Base-by-base conservation (phyloP, 1,284 basidiomycete species). In the Pseudozyma thailandica region DNA sequence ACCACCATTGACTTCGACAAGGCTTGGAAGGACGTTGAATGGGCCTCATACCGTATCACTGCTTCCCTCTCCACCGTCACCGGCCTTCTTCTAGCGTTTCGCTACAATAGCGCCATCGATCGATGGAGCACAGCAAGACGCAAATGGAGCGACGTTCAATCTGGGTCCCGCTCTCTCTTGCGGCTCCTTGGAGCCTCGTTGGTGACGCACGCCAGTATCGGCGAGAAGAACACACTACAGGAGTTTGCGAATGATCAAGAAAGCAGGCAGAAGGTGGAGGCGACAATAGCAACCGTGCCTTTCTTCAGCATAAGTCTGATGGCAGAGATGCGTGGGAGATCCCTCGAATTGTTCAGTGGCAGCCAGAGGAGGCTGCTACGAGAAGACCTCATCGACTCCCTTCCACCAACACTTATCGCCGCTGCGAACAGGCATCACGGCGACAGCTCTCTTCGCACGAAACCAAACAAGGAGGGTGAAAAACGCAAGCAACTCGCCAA, bases 221-320 rank as follows among this genome's bases (percentile, higher is more conserved):
- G 18, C 16, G 13, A 15, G 6, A 16, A 35, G 20, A 39, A 39
- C 6, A 23, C 47, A 1, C 10, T 53, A 26, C 18, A 43, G 9
- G 54, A 45, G 13, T 68, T 59, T 43, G 59, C 59, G 2, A 10
- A 48, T 16, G 15, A 18, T 16, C 42, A 59, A 21, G 45, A 43
- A 23, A 23, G 25, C 13, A 41, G 41, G 12, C n/a, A 18, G 5
- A 38, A 50, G 4, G 51, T 51, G 23, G 50, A 72, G 15, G 58
- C 48, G 12, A 46, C 46, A 0, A 30, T 72, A 9, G 62, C 69
- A 1, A 46, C 55, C 0, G 25, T 72, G 1, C 59, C 59, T 1
- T 72, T 72, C 50, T 72, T 72, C 61, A 65, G 59, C 45, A 63
- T 72, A 30, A 46, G 50, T 20, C 41, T 72, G n/a, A 66, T 72